phyloP scores from a whole-genome alignment of 2,329 filamentous ascomycete genomes.

The Apiospora malaysiana region DNA sequence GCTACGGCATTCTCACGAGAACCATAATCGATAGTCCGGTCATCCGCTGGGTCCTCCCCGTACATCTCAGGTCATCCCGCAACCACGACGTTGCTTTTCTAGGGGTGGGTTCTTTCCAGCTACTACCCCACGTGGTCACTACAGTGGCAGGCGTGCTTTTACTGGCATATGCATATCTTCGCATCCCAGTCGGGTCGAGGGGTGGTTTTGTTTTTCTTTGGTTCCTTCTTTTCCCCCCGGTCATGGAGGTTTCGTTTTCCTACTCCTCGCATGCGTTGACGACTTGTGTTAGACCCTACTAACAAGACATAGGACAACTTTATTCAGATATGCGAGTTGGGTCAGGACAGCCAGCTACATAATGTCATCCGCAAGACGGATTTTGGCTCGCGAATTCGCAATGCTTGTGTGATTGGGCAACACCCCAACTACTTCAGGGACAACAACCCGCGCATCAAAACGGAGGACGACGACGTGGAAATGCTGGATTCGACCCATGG shows the following conservation, averaged over 20 bases:
- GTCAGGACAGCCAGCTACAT: constrained; percentile 71
- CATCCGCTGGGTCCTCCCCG: constrained; percentile 78
- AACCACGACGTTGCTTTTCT: constrained; percentile 88
- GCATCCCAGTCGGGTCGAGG: background rate
- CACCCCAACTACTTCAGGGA: constrained; percentile 46
- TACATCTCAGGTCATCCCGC: constrained; percentile 71
- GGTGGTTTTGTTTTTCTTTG: constrained; percentile 3
- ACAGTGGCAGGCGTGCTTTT: background rate
- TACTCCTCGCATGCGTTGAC: background rate
- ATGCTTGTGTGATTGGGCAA: constrained; percentile 76
- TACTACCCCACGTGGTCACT: background rate
- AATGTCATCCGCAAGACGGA: constrained; percentile 80
- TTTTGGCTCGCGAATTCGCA: constrained; percentile 79
- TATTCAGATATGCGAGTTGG: constrained; percentile 80
- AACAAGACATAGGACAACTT: constrained; percentile 66
- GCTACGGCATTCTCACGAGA: constrained; percentile 75
- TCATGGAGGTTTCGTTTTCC: background rate
- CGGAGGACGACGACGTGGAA: constrained; percentile 47
- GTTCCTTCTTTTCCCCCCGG: background rate
- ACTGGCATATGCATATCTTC: background rate
- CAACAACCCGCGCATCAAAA: constrained; percentile 39
- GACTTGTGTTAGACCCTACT: constrained; percentile 21
- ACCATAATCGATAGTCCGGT: constrained; percentile 80
- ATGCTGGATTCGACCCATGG: constrained; percentile 37
- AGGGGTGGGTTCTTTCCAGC: constrained; percentile 57